These are phyloP conservation scores for Phoma herbarum DNA, from an alignment of 2,329 filamentous ascomycete species.

Conservation along the genomic window DNA sequence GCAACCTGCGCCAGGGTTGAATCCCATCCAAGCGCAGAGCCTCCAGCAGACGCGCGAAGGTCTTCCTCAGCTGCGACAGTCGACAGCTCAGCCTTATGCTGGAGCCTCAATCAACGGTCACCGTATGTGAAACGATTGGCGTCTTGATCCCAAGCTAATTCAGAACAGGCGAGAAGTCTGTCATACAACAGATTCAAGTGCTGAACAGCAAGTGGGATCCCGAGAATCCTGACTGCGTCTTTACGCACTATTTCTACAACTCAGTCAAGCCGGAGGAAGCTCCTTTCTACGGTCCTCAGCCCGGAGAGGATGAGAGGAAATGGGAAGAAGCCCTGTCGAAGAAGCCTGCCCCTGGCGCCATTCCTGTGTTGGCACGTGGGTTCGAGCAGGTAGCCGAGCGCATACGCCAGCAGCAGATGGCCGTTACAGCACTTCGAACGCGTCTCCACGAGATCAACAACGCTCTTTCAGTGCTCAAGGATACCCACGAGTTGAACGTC, in stretches of 20 bases:
- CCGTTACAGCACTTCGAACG: conserved; percentile 73
- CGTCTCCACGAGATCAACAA: conserved; percentile 82
- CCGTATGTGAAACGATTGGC: conserved; percentile 29
- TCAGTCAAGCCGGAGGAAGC: conserved; percentile 76
- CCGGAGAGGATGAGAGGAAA: conserved; percentile 76
- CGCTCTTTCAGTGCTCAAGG: conserved; percentile 74
- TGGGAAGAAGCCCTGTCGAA: conserved; percentile 86
- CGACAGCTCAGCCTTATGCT: conserved; percentile 38
- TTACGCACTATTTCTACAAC: conserved; percentile 90
- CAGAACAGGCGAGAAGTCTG: conserved; percentile 70
- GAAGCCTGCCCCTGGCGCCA: conserved; percentile 78
- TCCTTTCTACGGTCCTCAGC: conserved; percentile 77
- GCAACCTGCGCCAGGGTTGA: conserved; percentile 43
- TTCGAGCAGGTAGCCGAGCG: conserved; percentile 77
- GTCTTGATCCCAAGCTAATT: not conserved
- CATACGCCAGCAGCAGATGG: conserved; percentile 74
- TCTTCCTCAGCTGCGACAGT: conserved; percentile 48
- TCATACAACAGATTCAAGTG: conserved; percentile 76
- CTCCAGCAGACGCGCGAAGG: conserved; percentile 51
- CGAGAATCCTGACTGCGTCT: conserved; percentile 71
- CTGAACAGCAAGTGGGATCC: conserved; percentile 80
- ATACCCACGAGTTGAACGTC: conserved; percentile 78
- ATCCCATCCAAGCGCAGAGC: conserved; percentile 41
- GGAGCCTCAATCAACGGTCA: conserved; percentile 40
- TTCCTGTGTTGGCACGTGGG: conserved; percentile 78